Evolutionary conservation across 352 stramenopile species (phyloP), one percentile per base, ranked within the genome.

Genomic region (Phytophthora europaea): DNA sequence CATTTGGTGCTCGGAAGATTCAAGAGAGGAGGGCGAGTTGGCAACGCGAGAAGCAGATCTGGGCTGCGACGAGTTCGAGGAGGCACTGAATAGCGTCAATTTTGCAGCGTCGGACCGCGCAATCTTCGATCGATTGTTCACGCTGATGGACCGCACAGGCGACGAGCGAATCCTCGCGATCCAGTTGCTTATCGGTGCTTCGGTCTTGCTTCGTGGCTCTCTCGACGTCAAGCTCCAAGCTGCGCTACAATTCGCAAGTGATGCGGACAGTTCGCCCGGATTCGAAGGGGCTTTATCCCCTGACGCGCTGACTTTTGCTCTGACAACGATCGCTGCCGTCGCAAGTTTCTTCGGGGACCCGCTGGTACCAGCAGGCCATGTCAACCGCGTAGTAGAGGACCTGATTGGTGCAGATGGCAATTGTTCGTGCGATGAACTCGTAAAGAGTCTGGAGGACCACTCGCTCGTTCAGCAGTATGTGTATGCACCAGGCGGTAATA

Each of bases 311-410:
- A 45, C 65, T 9, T 92, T 91, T 43, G 56, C 85, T 0, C 28
- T 92, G 6, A 83, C 74, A 48, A 89, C 86, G 1, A 61, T 91
- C 43, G 65, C 74, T 18, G 74, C 75, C 0, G 59, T 83, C 12
- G 81, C 81, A 31, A 81, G 81, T 15, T 93, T 79, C 64, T 93
- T 91, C 65, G 84, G 86, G 13, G 84, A 93, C 53, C 84, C 78
- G 6, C 20, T 72, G 0, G 61, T 93, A 13, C 20, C 72, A n/a
- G 68, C 75, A 23, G 72, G 73, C 6, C 71, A 80, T 10, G 51
- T 90, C 5, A 60, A 48, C 20, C 68, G 80, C 16, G 66, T 78
- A 12, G 51, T 78, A n/a, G 38, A 64, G 28, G 63, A 50, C 16
- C 53, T 75, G 2, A 38, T 45, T 7, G 57, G 58, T 2, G 45